phyloP scores from a whole-genome alignment of 2,329 filamentous ascomycete species.

The Claviceps pusilla region DNA sequence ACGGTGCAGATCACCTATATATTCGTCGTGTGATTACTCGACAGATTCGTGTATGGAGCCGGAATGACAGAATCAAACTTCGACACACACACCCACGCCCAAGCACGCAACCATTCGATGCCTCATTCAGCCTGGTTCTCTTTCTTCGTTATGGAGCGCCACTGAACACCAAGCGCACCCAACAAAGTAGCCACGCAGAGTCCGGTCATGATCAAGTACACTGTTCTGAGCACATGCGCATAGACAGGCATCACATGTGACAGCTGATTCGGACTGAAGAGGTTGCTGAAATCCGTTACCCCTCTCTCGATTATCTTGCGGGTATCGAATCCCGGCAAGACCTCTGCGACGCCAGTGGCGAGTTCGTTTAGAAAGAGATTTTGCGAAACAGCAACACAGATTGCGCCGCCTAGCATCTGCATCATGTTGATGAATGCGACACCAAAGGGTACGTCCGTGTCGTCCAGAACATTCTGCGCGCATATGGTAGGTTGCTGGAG shows the following conservation, averaged over 20 bases:
- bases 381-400: background rate
- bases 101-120: background rate
- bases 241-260: background rate
- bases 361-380: background rate
- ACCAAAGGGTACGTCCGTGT: background rate
- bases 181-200: background rate
- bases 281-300: background rate
- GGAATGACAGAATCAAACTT: too few species aligned
- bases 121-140: background rate
- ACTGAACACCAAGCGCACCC: background rate
- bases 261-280: background rate
- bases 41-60: background rate
- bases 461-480: background rate
- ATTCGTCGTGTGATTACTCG: background rate
- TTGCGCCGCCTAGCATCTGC: background rate
- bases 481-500: slow-evolving; percentile 21
- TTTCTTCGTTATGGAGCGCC: background rate
- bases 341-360: background rate
- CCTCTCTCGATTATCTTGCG: background rate
- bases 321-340: background rate
- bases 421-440: background rate
- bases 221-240: background rate
- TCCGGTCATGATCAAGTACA: background rate
- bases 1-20: too few species aligned
- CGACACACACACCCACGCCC: background rate